Base-by-base conservation (phyloP, 257 asterid species). In the Solanum commersonii region DNA sequence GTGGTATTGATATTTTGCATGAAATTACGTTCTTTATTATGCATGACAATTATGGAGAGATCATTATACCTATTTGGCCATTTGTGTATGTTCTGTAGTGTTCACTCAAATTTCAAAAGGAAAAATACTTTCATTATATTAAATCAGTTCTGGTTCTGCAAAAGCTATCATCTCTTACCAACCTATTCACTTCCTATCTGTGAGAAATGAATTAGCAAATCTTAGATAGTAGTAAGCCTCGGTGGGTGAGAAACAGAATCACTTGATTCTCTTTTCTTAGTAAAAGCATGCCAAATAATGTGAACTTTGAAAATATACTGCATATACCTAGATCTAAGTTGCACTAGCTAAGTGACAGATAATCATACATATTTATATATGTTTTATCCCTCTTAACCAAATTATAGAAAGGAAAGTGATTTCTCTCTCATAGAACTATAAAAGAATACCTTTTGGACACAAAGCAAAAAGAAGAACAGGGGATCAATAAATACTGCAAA, bases 401-500 rank as follows among this genome's bases (percentile, higher is more conserved):
- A 46, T 49, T 1, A 81, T 18, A 81, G 85, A 46, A 29, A 52
- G 68, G 70, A 81, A 49, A 49, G 42, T 81, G 11, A 46, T 18
- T 18, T 49, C 42, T 16, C 42, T 81, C 5, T 81, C 31, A 46
- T 27, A 29, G 40, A 46, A 86, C 46, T 3, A 46, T 38, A 84
- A 59, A 52, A 84, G 88, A 67, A 74, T 91, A 95, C 98, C 97
- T 95, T 49, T 52, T 89, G 87, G 87, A 94, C 95, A 83, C 87
- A 90, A 52, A 96, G 90, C 88, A 94, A 91, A 91, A 96, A 94
- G 90, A 96, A 95, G 95, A 96, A 96, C 42, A 95, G 77, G 0
- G 98, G 99, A 91, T 96, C 98, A 78, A 96, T 77, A 89, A 94
- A 95, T 83, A 94, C 91, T 29, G 98, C 98, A 87, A 92, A 78